phyloP scores from a whole-genome alignment of 179 eudicot genomes.

The Patellifolia procumbens region DNA sequence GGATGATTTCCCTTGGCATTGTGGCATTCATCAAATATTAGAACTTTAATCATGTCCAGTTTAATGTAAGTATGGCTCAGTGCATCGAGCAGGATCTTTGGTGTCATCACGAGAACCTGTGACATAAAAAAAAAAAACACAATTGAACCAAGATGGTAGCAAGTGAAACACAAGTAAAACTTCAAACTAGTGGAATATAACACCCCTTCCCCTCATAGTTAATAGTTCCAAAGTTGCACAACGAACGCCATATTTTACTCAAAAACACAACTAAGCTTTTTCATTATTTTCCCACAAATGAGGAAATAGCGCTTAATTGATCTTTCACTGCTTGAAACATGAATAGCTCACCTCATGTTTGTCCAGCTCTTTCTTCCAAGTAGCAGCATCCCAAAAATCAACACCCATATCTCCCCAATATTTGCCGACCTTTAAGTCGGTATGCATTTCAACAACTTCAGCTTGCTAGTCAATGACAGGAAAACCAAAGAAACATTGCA shows the following conservation, averaged over 20 bases:
- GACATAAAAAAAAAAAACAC: slow-evolving; percentile 6
- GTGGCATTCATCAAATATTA: slow-evolving; percentile 94
- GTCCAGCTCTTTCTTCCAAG: slow-evolving; percentile 60
- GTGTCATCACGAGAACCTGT: slow-evolving; percentile 96
- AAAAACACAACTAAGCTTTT: background rate
- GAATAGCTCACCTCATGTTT: slow-evolving; percentile 57
- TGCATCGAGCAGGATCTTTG: slow-evolving; percentile 65
- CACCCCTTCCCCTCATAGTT: background rate
- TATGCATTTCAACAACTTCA: slow-evolving; percentile 49
- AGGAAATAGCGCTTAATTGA: background rate
- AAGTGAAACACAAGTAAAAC: background rate
- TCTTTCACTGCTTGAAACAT: background rate
- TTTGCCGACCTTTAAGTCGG: slow-evolving; percentile 67
- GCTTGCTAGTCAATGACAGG: slow-evolving; percentile 62
- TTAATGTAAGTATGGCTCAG: slow-evolving; percentile 68
- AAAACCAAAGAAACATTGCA: slow-evolving; percentile 16
- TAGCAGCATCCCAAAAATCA: slow-evolving; percentile 81
- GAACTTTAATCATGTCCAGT: slow-evolving; percentile 61
- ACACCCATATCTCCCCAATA: slow-evolving; percentile 85
- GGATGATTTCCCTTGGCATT: slow-evolving; percentile 75
- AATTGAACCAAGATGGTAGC: background rate
- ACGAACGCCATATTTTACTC: background rate
- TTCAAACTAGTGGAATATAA: background rate
- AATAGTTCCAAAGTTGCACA: background rate
- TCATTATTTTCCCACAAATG: background rate